Evolutionary conservation across 805 yeast species (phyloP), one percentile per base, ranked within the genome.

Genomic region (Kodamaea leandrae): DNA sequence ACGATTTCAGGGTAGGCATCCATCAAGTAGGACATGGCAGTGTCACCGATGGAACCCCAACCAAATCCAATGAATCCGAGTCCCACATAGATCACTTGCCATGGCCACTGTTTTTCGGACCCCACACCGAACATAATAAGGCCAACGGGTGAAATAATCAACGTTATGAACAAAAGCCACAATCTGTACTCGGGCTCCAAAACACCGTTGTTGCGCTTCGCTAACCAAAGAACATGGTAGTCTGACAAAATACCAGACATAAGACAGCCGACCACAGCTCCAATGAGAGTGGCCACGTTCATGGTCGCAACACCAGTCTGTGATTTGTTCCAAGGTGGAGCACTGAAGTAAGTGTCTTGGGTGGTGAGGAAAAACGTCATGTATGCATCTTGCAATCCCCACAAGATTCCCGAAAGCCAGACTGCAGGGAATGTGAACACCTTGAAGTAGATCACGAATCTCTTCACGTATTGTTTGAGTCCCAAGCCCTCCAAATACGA

Each of bases 1-100:
- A 64, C 69, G 59, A 64, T 60, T 21, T 62, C 68, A 2, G 71
- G 71, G 46, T 66, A 65, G 6, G 68, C 60, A 41, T 64, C 71
- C 69, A 66, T 64, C 35, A 64, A 48, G 43, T 65, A 65, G 4
- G 64, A 57, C 64, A 65, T 58, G 25, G 69, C 58, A 10, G 62
- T 61, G 48, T 64, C 70, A 32, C 71, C 69, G 6, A 64, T 56
- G 17, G 68, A 58, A 39, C 71, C 70, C 47, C 58, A 65, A 6
- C 68, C 70, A 29, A 66, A 54, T 4, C 70, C 71, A 40, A 66
- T 58, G 26, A 64, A 55, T 0, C 57, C 68, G 37, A 65, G 52
- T 7, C 71, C 71, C n/a, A 64, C 57, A 36, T 63, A 65, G 9
- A 66, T 63, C 13, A 63, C 64, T 30, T 53, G 54, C 71, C 70